A percentile compares a stretch with the other conserved stretches of the same genome.
phyloP scores from a whole-genome alignment of 257 asterid genomes.

The Osmanthus fragrans region DNA sequence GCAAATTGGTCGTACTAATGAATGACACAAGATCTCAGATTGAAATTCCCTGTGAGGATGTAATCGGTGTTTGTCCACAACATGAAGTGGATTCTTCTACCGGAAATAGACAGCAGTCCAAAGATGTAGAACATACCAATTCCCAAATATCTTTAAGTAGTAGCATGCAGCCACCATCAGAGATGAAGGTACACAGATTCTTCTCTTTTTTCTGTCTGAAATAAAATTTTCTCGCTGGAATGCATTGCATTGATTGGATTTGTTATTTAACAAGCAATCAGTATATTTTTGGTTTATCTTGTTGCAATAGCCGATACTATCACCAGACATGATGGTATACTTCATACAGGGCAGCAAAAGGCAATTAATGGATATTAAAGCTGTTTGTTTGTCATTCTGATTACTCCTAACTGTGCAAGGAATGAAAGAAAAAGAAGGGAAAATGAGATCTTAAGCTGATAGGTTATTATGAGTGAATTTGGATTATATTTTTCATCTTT shows the following conservation, averaged over 20 bases:
- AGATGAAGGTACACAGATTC: constrained; percentile 36
- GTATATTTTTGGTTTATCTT: neutral
- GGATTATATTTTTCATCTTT: neutral
- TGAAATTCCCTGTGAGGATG: constrained; percentile 65
- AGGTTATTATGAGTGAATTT: neutral
- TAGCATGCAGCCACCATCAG: constrained; percentile 31
- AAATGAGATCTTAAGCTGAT: neutral
- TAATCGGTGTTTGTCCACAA: constrained; percentile 39
- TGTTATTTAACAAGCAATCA: neutral
- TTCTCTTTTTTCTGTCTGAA: constrained; percentile 4
- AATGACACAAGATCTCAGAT: constrained; percentile 60
- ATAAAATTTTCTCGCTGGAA: neutral
- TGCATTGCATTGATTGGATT: neutral
- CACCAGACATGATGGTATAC: neutral
- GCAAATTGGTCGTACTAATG: constrained; percentile 53
- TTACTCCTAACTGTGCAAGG: neutral
- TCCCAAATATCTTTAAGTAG: constrained; percentile 26
- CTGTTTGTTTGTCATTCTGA: neutral
- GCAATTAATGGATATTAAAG: neutral
- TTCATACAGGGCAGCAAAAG: neutral
- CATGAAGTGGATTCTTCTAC: constrained; percentile 37
- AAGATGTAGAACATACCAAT: constrained; percentile 27
- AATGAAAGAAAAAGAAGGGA: neutral
- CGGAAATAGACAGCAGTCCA: constrained; percentile 31
- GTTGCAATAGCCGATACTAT: neutral